Evolutionary conservation across 345 rosid genomes (phyloP).

Genomic region (Syzygium oleosum): DNA sequence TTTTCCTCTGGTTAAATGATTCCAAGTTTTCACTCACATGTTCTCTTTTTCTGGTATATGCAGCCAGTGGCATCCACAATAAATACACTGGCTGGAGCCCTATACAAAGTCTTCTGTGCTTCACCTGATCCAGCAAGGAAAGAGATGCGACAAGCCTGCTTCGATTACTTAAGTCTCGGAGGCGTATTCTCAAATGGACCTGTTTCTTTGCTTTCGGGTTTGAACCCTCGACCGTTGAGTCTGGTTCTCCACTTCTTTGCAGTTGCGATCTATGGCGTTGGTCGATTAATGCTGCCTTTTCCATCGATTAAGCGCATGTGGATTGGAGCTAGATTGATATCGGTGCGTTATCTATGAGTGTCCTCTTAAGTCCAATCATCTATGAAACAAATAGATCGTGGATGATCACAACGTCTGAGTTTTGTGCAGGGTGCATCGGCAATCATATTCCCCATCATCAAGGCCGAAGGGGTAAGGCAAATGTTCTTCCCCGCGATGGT

Average conservation of each 20-base stretch:
- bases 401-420: background rate
- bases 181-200: slow-evolving; percentile 33
- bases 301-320: slow-evolving; percentile 39
- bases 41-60: background rate
- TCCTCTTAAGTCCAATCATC: background rate
- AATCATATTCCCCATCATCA: slow-evolving; percentile 35
- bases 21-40: background rate
- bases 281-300: slow-evolving; percentile 37
- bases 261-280: slow-evolving; percentile 35
- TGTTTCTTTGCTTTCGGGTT: slow-evolving; percentile 31
- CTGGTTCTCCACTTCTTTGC: slow-evolving; percentile 38
- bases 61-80: slow-evolving; percentile 41
- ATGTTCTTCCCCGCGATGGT: slow-evolving; percentile 42
- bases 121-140: slow-evolving; percentile 35
- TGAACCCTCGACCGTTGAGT: slow-evolving; percentile 33
- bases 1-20: background rate
- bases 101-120: slow-evolving; percentile 37
- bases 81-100: slow-evolving; percentile 38
- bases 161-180: slow-evolving; percentile 41
- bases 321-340: slow-evolving; percentile 35
- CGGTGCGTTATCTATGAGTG: slow-evolving; percentile 11
- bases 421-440: slow-evolving; percentile 31
- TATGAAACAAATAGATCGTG: background rate
- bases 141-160: slow-evolving; percentile 45
- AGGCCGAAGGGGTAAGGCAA: slow-evolving; percentile 38